phyloP scores from a whole-genome alignment of 257 asterid species.

The Prunella vulgaris region DNA sequence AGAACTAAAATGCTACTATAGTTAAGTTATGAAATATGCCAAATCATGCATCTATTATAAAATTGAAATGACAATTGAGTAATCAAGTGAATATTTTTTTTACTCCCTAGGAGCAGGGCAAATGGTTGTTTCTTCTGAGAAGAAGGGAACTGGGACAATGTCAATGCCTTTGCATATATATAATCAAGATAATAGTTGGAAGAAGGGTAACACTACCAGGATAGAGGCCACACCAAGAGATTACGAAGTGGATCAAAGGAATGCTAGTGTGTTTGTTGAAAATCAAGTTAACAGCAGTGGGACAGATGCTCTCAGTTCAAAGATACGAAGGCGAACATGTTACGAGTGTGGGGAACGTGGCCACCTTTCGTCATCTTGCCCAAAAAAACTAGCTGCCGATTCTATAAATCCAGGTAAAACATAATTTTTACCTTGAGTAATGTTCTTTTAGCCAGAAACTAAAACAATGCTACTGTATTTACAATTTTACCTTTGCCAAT shows the following conservation, averaged over 20 bases:
- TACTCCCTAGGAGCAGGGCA: not conserved
- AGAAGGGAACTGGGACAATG: not conserved
- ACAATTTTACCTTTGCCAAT: conserved; percentile 29
- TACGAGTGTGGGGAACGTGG: conserved; percentile 80
- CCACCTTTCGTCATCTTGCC: conserved; percentile 70
- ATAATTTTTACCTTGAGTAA: not conserved
- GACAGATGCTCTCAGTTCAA: conserved; percentile 43
- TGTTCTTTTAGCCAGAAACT: not conserved
- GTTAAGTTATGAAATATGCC: too few species aligned
- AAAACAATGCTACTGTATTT: not conserved
- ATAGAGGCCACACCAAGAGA: not conserved
- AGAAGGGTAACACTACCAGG: not conserved
- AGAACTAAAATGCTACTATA: too few species aligned
- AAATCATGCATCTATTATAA: too few species aligned
- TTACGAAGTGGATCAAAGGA: not conserved
- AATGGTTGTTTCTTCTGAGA: not conserved
- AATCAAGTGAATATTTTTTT: not conserved
- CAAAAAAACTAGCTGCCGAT: not conserved
- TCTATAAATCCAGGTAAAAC: not conserved
- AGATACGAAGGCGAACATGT: conserved; percentile 72
- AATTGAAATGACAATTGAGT: too few species aligned
- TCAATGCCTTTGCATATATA: conserved; percentile 1
- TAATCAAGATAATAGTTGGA: not conserved
- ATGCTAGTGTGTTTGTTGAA: conserved; percentile 2
- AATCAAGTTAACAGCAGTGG: conserved; percentile 21